A percentile compares a stretch with the other conserved stretches of the same genome.
phyloP scores from a whole-genome alignment of 1,139 yeast genomes.

The Pichia sp. region DNA sequence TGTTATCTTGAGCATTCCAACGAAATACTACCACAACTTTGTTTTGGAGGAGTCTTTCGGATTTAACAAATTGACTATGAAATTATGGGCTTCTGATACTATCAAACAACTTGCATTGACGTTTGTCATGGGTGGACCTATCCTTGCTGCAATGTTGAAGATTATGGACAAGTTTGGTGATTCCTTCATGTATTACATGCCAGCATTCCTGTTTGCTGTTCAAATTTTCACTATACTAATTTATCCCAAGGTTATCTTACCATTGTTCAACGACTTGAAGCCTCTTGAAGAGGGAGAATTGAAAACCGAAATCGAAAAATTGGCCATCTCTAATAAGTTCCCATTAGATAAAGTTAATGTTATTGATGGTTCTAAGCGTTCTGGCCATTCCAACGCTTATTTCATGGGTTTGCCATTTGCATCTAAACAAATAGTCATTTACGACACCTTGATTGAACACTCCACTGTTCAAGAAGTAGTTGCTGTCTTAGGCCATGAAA shows the following conservation, averaged over 20 bases:
- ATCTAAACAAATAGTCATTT: constrained; percentile 86
- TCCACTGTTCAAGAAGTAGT: constrained; percentile 75
- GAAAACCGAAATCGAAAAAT: constrained; percentile 68
- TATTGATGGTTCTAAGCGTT: constrained; percentile 91
- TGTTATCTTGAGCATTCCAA: constrained; percentile 54
- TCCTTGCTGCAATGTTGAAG: constrained; percentile 67
- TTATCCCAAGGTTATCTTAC: constrained; percentile 79
- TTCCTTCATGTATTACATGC: constrained; percentile 69
- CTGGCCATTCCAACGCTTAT: constrained; percentile 94
- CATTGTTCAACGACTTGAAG: constrained; percentile 82
- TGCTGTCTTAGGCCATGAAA: constrained; percentile 94
- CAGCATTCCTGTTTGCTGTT: constrained; percentile 61
- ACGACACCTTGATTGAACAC: constrained; percentile 80
- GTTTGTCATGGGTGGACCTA: constrained; percentile 60
- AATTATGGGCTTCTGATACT: constrained; percentile 65
- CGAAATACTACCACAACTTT: constrained; percentile 69
- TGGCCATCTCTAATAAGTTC: constrained; percentile 71
- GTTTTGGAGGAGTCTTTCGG: constrained; percentile 91
- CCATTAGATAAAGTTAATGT: constrained; percentile 82
- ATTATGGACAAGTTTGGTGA: constrained; percentile 78
- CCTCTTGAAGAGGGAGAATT: constrained; percentile 90
- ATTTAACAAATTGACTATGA: constrained; percentile 74
- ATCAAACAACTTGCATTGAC: constrained; percentile 53
- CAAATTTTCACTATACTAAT: constrained; percentile 66
- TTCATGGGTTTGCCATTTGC: constrained; percentile 92